Conservation (phyloP, 2,329 filamentous ascomycete genomes). For the Colletotrichum zoysiae region DNA sequence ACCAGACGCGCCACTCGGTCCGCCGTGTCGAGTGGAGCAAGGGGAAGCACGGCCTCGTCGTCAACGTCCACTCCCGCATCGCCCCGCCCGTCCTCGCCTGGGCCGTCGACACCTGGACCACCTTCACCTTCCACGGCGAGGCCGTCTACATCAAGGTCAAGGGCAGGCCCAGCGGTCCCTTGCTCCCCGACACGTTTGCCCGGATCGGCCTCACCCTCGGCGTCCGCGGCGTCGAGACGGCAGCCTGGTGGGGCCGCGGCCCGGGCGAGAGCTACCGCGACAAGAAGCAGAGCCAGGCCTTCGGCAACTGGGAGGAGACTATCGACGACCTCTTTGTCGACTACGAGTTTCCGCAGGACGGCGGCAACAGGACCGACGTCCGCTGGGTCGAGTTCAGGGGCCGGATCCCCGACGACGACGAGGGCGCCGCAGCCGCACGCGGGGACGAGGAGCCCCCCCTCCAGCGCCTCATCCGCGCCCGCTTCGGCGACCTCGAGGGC, state of each 20-base stretch:
- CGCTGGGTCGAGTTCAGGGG: conserved; percentile 67
- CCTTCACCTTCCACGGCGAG: conserved; percentile 66
- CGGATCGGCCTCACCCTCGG: conserved; percentile 71
- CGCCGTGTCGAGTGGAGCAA: conserved; percentile 51
- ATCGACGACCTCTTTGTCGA: conserved; percentile 68
- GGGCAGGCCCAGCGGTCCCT: conserved; percentile 60
- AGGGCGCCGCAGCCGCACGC: neutral
- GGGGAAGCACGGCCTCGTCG: conserved; percentile 50
- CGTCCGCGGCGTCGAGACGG: conserved; percentile 53
- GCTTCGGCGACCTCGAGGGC: conserved; percentile 60
- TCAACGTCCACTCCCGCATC: conserved; percentile 65
- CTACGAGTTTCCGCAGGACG: conserved; percentile 78
- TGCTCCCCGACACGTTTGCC: conserved; percentile 69
- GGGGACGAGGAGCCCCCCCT: neutral
- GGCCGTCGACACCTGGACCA: conserved; percentile 63
- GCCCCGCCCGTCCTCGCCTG: conserved; percentile 75
- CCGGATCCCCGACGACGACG: conserved; percentile 44
- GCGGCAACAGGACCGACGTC: conserved; percentile 73
- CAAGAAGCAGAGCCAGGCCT: conserved; percentile 70
- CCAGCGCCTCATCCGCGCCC: conserved; percentile 55
- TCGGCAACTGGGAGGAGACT: conserved; percentile 64
- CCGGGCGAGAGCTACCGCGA: conserved; percentile 76
- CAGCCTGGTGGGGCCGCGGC: conserved; percentile 76
- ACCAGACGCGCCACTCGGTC: conserved; percentile 60
- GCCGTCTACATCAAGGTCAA: conserved; percentile 63